phyloP scores from a whole-genome alignment of 805 yeast species.

The Pichia heedii region DNA sequence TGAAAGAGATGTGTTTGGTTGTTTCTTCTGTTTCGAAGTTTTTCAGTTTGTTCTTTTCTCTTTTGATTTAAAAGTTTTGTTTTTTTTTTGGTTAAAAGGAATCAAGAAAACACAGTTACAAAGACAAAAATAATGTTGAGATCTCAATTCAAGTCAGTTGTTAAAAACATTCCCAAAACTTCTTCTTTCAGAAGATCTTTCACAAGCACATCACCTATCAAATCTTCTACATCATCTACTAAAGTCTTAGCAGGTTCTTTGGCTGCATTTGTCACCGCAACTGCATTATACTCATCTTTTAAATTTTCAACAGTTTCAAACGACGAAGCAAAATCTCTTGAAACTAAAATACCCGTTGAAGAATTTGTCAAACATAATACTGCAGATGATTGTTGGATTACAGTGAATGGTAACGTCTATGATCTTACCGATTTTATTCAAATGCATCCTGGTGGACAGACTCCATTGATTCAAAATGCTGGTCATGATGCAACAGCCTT shows the following conservation, averaged over 20 bases:
- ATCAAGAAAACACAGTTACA: too few species aligned
- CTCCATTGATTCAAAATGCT: conserved; percentile 36
- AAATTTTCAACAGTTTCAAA: conserved; percentile 3
- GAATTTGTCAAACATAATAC: conserved; percentile 44
- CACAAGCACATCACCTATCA: background rate
- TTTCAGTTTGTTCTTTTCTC: too few species aligned
- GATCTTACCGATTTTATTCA: conserved; percentile 52
- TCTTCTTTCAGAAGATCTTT: conserved; percentile 1
- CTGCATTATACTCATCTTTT: conserved; percentile 1
- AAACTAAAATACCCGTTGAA: conserved; percentile 20
- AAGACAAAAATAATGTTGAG: conserved; percentile 7
- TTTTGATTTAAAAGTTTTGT: too few species aligned
- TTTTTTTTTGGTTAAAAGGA: too few species aligned
- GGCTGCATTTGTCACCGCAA: conserved; percentile 5
- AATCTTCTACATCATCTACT: background rate
- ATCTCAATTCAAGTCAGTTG: conserved; percentile 4
- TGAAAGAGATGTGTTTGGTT: too few species aligned
- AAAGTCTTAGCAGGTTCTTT: background rate
- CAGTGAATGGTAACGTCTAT: conserved; percentile 72
- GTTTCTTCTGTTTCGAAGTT: too few species aligned
- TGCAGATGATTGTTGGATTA: conserved; percentile 73
- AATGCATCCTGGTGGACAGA: conserved; percentile 43
- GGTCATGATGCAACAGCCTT: conserved; percentile 53
- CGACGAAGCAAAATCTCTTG: conserved; percentile 1
- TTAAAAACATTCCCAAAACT: conserved; percentile 1